Evolutionary conservation across 2,329 filamentous ascomycete genomes (phyloP).

Genomic region (Diaporthe capsici): DNA sequence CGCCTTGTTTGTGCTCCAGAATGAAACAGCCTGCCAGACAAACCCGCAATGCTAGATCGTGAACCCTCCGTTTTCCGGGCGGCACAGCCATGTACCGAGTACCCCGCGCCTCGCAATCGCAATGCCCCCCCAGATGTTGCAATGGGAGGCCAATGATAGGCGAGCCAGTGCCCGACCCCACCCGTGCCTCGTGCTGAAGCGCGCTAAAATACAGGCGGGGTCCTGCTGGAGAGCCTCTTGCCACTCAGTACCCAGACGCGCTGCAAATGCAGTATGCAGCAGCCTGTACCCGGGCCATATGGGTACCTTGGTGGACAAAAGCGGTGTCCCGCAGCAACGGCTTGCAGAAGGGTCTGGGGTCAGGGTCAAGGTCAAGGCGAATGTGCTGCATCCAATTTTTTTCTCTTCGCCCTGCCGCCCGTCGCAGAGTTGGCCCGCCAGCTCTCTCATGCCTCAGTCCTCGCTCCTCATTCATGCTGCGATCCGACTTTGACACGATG

Average conservation of each 20-base stretch:
- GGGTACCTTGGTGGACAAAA: slow-evolving; percentile 1
- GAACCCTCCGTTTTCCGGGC: not conserved
- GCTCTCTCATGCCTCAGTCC: slow-evolving; percentile 9
- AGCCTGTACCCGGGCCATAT: not conserved
- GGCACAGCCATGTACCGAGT: slow-evolving; percentile 14
- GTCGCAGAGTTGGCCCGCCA: slow-evolving; percentile 16
- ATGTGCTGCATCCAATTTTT: slow-evolving; percentile 36
- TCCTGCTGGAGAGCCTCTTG: not conserved
- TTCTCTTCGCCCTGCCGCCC: slow-evolving; percentile 11
- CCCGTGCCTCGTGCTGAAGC: slow-evolving; percentile 28
- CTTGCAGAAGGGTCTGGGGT: slow-evolving; percentile 20
- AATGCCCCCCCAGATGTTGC: slow-evolving; percentile 25
- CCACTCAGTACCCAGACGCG: not conserved
- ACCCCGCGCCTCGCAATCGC: slow-evolving; percentile 21
- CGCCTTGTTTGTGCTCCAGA: not conserved
- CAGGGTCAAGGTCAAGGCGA: slow-evolving; percentile 11
- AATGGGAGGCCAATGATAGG: slow-evolving; percentile 33
- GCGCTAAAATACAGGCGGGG: slow-evolving; percentile 16
- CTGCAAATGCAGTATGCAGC: not conserved
- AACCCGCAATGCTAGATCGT: not conserved
- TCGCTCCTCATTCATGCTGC: slow-evolving; percentile 10
- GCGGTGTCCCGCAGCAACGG: slow-evolving; percentile 19
- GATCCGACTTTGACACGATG: slow-evolving; percentile 37
- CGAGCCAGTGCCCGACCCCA: slow-evolving; percentile 4
- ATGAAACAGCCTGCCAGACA: slow-evolving; percentile 2